phyloP scores from a whole-genome alignment of 176 grass and related monocot species.

The Puya raimondii region DNA sequence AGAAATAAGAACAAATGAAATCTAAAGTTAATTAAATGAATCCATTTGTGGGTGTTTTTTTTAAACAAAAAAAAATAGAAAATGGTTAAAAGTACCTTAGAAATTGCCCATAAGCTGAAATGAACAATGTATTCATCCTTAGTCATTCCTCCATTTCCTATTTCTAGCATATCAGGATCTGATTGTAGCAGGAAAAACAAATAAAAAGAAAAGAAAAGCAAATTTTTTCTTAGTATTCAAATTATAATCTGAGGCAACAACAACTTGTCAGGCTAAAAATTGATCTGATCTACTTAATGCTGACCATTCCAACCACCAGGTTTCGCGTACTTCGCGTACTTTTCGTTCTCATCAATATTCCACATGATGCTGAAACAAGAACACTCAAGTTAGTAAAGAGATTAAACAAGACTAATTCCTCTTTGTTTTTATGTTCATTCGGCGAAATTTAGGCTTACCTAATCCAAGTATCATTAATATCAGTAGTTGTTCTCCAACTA shows the following conservation, averaged over 20 bases:
- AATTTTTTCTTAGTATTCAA: not conserved
- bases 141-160: slow-evolving; percentile 82
- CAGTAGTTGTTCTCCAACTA: slow-evolving; percentile 70
- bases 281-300: not conserved
- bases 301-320: slow-evolving; percentile 73
- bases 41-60: not conserved
- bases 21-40: not conserved
- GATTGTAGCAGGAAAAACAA: slow-evolving; percentile 11
- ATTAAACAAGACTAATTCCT: not conserved
- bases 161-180: slow-evolving; percentile 90
- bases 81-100: slow-evolving; percentile 45
- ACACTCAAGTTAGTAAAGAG: not conserved
- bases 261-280: not conserved
- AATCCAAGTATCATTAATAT: slow-evolving; percentile 51
- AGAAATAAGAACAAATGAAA: not conserved
- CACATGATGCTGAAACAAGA: slow-evolving; percentile 36
- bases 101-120: slow-evolving; percentile 87
- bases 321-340: slow-evolving; percentile 34
- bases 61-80: too few relatives aligned
- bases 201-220: slow-evolving; percentile 4
- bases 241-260: not conserved
- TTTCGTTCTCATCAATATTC: slow-evolving; percentile 51
- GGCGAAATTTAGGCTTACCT: slow-evolving; percentile 17
- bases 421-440: not conserved
- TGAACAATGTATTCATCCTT: slow-evolving; percentile 71